Conservation (phyloP, 2,329 filamentous ascomycete genomes). For the Fusarium xyrophilum region DNA sequence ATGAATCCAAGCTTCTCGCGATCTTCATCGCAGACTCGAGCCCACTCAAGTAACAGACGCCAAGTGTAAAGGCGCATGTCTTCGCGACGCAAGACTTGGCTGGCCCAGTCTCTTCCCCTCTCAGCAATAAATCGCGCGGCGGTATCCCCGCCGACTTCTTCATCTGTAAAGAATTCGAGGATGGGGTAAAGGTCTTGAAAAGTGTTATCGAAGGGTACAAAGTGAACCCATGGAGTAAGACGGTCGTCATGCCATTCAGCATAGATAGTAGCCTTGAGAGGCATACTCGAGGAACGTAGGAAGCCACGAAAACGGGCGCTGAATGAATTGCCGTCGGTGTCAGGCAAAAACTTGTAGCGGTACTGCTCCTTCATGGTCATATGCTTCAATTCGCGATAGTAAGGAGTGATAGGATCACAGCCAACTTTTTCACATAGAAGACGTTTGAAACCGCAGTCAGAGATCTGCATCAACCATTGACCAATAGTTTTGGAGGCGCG, state of each 20-base stretch:
- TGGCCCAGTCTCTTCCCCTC: slow-evolving; percentile 66
- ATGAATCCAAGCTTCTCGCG: slow-evolving; percentile 54
- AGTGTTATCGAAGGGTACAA: slow-evolving; percentile 73
- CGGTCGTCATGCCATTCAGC: slow-evolving; percentile 77
- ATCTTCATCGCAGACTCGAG: slow-evolving; percentile 56
- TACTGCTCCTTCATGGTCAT: slow-evolving; percentile 58
- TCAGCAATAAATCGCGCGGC: slow-evolving; percentile 67
- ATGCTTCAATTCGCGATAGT: slow-evolving; percentile 44
- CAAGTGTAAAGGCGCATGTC: slow-evolving; percentile 73
- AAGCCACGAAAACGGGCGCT: slow-evolving; percentile 69
- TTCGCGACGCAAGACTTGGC: slow-evolving; percentile 65
- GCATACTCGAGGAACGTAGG: slow-evolving; percentile 67
- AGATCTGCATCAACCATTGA: slow-evolving; percentile 50
- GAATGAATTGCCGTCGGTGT: slow-evolving; percentile 74
- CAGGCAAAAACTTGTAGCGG: slow-evolving; percentile 69
- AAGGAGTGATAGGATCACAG: slow-evolving; percentile 51
- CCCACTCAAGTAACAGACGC: slow-evolving; percentile 66
- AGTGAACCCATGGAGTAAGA: slow-evolving; percentile 74
- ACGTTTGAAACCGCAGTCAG: slow-evolving; percentile 55
- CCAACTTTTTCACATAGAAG: slow-evolving; percentile 48
- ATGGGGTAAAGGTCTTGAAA: slow-evolving; percentile 71
- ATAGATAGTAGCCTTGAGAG: slow-evolving; percentile 76
- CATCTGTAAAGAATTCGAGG: slow-evolving; percentile 69
- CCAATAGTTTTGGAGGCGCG: slow-evolving; percentile 48
- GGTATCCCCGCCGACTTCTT: slow-evolving; percentile 54